phyloP scores from a whole-genome alignment of 106 monocot genomes.

The Dioscorea dumetorum region DNA sequence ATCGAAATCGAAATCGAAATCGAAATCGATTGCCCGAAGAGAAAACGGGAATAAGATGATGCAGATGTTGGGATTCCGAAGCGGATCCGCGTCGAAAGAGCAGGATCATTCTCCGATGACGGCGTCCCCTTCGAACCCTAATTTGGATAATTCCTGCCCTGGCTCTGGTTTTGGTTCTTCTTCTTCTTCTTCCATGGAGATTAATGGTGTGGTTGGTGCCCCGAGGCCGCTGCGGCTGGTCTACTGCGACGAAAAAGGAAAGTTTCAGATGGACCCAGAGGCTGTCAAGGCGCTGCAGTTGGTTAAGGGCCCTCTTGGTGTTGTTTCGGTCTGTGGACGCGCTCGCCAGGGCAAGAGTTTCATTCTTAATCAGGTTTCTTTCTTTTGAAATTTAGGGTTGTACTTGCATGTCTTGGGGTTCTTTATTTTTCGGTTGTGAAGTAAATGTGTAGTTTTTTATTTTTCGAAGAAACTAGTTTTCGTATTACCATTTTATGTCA shows the following conservation, averaged over 20 bases:
- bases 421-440: no score
- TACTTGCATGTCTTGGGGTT: no score
- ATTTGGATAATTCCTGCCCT: constrained; percentile 3
- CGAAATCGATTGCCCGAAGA: neutral
- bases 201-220: constrained; percentile 24
- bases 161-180: neutral
- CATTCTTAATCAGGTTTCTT: constrained; percentile 61
- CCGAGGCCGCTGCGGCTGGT: constrained; percentile 59
- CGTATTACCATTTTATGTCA: no score
- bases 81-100: constrained; percentile 34
- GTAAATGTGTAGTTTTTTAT: no score
- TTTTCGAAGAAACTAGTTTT: no score
- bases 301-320: constrained; percentile 72
- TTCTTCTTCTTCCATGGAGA: constrained; percentile 5
- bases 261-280: constrained; percentile 90
- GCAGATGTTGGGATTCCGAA: constrained; percentile 66
- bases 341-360: constrained; percentile 84
- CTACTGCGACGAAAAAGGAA: constrained; percentile 71
- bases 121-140: constrained; percentile 8
- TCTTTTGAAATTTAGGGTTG: no score
- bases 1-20: no score
- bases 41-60: constrained; percentile 34
- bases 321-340: constrained; percentile 69
- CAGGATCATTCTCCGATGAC: neutral
- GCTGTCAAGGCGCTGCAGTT: constrained; percentile 90